Base-by-base conservation (phyloP, 306 rosid species). In the Cucumis melo region DNA sequence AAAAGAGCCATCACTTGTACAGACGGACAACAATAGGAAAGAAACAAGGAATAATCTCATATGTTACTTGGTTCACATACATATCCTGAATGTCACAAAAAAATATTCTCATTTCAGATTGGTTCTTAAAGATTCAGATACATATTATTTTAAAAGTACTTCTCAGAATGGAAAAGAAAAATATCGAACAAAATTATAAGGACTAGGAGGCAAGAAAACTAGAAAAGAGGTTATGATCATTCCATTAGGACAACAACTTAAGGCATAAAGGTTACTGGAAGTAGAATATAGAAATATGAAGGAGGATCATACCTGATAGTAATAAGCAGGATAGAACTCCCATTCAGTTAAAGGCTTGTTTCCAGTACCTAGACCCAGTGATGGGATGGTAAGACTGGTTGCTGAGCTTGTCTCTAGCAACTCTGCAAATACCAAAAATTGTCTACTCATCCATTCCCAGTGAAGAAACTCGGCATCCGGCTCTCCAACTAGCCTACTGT, bases 371-470 rank as follows among this genome's bases (percentile, higher is more conserved):
- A 74, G 60, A 75, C 36, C 65, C 71, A 85, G 74, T 77, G 92
- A 83, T 60, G 89, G 83, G 80, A 86, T 29, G 84, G 81, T 82
- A 80, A 86, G 90, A 78, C 80, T 76, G 66, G 56, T 73, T 82
- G 80, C 83, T 53, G 90, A 82, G 81, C 96, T 91, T 77, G 89
- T 94, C 89, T 94, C 96, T 78, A 94, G 77, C 83, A 94, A 86
- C 84, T 94, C 97, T 3, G 93, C 96, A 83, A 94, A 91, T 77
- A 90, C 98, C 93, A 90, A 84, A 83, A 74, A 94, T 81, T 94
- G 98, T 83, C 93, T 89, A 82, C 97, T 90, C 93, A 94, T 83
- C 98, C 98, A 94, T 80, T 90, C 98, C 97, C 94, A 90, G 78
- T 94, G 98, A 84, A 94, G 87, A 85, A 91, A 92, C 77, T 73